Conservation (phyloP, 1,284 basidiomycete species). For the Cutaneotrichosporon spelunceum region DNA sequence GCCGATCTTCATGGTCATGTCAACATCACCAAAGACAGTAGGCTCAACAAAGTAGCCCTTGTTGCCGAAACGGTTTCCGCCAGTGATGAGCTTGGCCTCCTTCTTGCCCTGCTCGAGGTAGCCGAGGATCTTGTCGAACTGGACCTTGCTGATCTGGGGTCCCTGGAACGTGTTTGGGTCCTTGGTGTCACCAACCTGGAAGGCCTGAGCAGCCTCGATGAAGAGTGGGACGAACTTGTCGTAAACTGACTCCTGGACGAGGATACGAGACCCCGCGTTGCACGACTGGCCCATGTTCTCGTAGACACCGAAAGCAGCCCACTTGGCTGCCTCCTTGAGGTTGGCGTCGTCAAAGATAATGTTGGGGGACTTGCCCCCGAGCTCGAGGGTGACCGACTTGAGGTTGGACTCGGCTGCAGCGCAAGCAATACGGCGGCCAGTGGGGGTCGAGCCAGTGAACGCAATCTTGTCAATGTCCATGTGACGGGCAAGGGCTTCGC, state of each 20-base stretch:
- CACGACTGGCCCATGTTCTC: slow-evolving; percentile 22
- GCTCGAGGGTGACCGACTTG: slow-evolving; percentile 58
- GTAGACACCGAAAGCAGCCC: slow-evolving; percentile 27
- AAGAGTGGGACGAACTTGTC: slow-evolving; percentile 71
- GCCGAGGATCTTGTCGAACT: slow-evolving; percentile 81
- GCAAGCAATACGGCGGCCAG: slow-evolving; percentile 79
- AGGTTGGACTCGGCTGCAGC: slow-evolving; percentile 75
- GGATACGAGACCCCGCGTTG: slow-evolving; percentile 57
- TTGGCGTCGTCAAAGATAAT: slow-evolving; percentile 21
- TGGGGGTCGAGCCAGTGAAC: slow-evolving; percentile 60
- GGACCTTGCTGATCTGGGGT: slow-evolving; percentile 77
- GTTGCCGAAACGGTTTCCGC: slow-evolving; percentile 58
- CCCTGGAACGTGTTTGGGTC: slow-evolving; percentile 71
- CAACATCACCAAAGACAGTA: slow-evolving; percentile 49
- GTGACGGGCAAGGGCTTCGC: slow-evolving; percentile 61
- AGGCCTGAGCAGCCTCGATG: slow-evolving; percentile 61
- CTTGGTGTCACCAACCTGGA: slow-evolving; percentile 68
- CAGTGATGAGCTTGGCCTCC: slow-evolving; percentile 72
- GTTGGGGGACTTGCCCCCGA: slow-evolving; percentile 51
- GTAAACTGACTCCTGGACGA: slow-evolving; percentile 74
- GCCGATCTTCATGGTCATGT: slow-evolving; percentile 38
- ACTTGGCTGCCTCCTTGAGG: slow-evolving; percentile 25
- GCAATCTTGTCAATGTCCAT: slow-evolving; percentile 66
- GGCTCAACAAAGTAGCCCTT: slow-evolving; percentile 39
- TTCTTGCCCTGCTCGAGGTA: slow-evolving; percentile 85